These are phyloP conservation scores for Cyclostephanos invisitatus DNA, from an alignment of 108 stramenopile species.

Conservation along the genomic window DNA sequence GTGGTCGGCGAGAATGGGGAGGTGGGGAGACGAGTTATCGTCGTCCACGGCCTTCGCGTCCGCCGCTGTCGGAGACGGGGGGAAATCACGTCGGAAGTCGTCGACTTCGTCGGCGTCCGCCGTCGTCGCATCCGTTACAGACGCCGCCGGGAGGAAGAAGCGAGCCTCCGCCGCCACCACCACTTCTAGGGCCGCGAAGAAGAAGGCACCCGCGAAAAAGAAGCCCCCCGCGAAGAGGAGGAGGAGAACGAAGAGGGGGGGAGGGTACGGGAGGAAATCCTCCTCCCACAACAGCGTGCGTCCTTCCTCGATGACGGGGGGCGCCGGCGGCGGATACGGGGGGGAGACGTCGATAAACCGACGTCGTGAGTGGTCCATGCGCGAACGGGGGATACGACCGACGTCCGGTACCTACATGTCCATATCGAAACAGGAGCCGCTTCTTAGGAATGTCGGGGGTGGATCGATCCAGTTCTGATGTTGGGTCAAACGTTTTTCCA, in stretches of 20 bases:
- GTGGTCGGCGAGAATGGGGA: background rate
- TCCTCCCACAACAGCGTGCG: constrained; percentile 1
- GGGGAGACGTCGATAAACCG: background rate
- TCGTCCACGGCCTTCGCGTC: background rate
- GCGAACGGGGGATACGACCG: constrained; percentile 20
- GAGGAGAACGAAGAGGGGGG: constrained; percentile 7
- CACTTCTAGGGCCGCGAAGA: background rate
- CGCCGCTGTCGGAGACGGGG: too few species aligned
- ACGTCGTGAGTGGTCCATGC: constrained; percentile 15
- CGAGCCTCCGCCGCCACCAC: constrained; percentile 7
- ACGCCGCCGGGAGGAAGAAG: background rate
- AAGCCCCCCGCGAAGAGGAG: constrained; percentile 6
- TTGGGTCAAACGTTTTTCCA: too few species aligned
- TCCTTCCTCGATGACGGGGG: background rate
- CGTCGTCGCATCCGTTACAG: too few species aligned
- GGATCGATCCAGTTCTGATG: constrained; percentile 30
- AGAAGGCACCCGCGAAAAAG: constrained; percentile 11
- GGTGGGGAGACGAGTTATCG: background rate
- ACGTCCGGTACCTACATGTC: constrained; percentile 19
- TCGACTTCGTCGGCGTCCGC: too few species aligned
- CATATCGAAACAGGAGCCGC: constrained; percentile 30
- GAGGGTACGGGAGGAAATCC: constrained; percentile 6
- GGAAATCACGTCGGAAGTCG: too few species aligned
- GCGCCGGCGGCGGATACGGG: background rate
- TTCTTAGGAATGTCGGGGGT: constrained; percentile 21